These are phyloP conservation scores for Pulicaria dysenterica DNA, from an alignment of 129 eudicot species.

Conservation along the genomic window DNA sequence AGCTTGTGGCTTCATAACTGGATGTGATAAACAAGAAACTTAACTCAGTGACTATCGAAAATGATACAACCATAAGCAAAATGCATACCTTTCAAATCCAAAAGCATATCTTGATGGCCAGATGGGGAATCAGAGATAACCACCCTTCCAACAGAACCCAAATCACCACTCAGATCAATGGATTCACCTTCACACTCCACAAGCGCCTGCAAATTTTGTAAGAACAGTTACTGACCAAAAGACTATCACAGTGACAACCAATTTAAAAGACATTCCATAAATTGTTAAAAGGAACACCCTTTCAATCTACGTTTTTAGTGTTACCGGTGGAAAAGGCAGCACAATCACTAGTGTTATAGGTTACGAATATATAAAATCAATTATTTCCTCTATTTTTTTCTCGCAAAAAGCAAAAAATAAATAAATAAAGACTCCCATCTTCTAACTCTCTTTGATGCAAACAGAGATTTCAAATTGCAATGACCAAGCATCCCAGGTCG, in stretches of 20 bases:
- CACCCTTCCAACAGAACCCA: conserved; percentile 92
- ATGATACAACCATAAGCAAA: conserved; percentile 9
- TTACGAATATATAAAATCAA: not conserved
- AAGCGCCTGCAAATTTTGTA: conserved; percentile 68
- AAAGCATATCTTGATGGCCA: conserved; percentile 69
- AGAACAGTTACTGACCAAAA: not conserved
- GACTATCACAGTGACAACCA: conserved; percentile 3
- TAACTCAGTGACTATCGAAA: conserved; percentile 16
- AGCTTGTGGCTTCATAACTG: conserved; percentile 21
- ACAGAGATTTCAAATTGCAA: not conserved
- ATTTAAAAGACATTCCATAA: conserved; percentile 10
- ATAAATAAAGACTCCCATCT: not conserved
- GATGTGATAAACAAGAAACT: conserved; percentile 14
- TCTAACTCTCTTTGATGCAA: too few species aligned
- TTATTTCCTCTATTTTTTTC: not conserved
- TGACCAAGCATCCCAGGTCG: conserved; percentile 4
- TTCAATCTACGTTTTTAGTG: too few species aligned
- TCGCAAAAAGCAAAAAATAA: not conserved
- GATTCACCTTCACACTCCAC: conserved; percentile 98
- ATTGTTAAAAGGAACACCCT: too few species aligned
- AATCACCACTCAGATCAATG: conserved; percentile 95
- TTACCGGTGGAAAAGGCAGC: too few species aligned
- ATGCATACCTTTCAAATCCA: conserved; percentile 83
- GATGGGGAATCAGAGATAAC: conserved; percentile 66
- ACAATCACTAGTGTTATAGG: not conserved